Evolutionary conservation across 805 yeast species (phyloP).

Genomic region (Wickerhamiella shivajii): DNA sequence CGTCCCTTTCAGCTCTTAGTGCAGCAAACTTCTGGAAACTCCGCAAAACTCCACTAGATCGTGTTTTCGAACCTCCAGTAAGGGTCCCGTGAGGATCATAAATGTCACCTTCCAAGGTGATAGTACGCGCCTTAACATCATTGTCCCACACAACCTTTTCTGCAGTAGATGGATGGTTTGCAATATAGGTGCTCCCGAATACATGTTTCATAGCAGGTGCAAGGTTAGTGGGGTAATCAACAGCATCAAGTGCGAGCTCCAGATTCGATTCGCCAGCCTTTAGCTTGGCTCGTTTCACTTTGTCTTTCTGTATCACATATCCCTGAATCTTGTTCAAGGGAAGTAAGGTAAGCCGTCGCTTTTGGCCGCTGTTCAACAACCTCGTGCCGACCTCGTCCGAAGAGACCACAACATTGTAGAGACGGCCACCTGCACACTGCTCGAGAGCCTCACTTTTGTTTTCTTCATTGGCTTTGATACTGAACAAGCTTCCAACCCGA

Average conservation of each 20-base stretch:
- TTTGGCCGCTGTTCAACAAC: slow-evolving; percentile 62
- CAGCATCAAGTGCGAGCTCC: slow-evolving; percentile 72
- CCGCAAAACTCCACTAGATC: neutral
- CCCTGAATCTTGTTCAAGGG: slow-evolving; percentile 79
- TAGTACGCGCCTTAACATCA: slow-evolving; percentile 60
- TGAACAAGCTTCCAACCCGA: slow-evolving; percentile 73
- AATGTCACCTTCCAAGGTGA: slow-evolving; percentile 83
- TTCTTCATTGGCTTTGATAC: slow-evolving; percentile 38
- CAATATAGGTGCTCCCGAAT: slow-evolving; percentile 80
- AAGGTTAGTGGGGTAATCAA: slow-evolving; percentile 60
- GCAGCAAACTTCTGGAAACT: slow-evolving; percentile 2
- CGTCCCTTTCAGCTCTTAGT: no score
- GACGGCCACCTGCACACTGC: slow-evolving; percentile 82
- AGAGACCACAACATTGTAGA: slow-evolving; percentile 85
- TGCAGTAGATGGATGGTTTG: slow-evolving; percentile 79
- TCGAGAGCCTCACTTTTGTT: slow-evolving; percentile 73
- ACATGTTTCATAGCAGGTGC: slow-evolving; percentile 76
- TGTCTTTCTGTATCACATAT: slow-evolving; percentile 35
- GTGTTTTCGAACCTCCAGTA: slow-evolving; percentile 65
- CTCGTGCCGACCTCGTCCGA: slow-evolving; percentile 74
- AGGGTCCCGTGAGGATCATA: slow-evolving; percentile 94
- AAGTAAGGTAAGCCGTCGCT: slow-evolving; percentile 75
- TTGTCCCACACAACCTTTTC: slow-evolving; percentile 80
- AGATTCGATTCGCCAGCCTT: slow-evolving; percentile 67
- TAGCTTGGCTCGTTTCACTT: slow-evolving; percentile 52